phyloP scores from a whole-genome alignment of 768 basidiomycete species.

The Mycena rebaudengoi region DNA sequence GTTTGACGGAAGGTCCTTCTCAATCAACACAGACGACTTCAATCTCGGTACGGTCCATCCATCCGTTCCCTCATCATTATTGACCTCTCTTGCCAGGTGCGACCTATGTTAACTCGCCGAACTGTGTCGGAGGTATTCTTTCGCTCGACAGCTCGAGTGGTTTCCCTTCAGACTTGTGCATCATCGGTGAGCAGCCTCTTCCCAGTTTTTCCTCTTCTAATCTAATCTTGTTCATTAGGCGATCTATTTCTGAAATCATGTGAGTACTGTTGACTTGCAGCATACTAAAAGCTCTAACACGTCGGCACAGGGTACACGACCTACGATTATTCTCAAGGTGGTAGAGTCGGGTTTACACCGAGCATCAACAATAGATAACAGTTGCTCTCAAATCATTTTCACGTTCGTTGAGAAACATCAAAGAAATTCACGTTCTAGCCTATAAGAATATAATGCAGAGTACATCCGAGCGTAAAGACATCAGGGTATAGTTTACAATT shows the following conservation, averaged over 20 bases:
- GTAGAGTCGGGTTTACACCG: conserved; percentile 64
- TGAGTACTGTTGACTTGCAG: conserved; percentile 38
- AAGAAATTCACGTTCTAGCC: too few species aligned
- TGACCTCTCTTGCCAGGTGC: too few species aligned
- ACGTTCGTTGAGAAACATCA: too few species aligned
- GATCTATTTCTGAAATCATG: conserved; percentile 76
- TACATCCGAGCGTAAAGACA: neutral
- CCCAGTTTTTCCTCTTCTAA: neutral
- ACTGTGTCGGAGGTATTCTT: conserved; percentile 66
- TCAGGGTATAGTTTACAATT: conserved; percentile 22
- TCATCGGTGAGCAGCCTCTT: conserved; percentile 54
- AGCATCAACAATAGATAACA: conserved; percentile 37
- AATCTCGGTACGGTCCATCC: conserved; percentile 66
- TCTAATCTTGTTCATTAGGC: conserved; percentile 40
- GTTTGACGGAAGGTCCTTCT: conserved; percentile 52
- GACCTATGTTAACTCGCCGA: too few species aligned
- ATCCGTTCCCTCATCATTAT: neutral
- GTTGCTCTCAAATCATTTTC: conserved; percentile 6
- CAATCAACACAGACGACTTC: conserved; percentile 59
- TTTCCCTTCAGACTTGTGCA: conserved; percentile 61
- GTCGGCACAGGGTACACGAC: conserved; percentile 61
- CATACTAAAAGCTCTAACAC: neutral
- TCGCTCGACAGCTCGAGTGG: conserved; percentile 47
- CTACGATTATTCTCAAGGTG: conserved; percentile 61
- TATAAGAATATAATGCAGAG: neutral